Conservation (phyloP, 192 early-diverging fungal genomes). For the Jimgerdemannia flammicorona region DNA sequence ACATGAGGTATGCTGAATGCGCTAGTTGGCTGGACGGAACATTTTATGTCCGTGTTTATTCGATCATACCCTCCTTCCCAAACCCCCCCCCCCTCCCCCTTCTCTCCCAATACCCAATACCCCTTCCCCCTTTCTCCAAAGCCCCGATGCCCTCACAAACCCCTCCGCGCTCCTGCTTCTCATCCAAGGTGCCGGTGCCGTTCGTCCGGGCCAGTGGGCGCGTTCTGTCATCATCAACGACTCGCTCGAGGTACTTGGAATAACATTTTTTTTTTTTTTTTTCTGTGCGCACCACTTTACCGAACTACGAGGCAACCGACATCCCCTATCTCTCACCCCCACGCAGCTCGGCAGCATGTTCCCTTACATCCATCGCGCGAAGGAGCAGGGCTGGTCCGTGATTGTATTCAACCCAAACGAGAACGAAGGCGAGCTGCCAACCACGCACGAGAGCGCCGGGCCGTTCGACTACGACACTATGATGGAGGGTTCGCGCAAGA, state of each 20-base stretch:
- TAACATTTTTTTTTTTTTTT: not conserved
- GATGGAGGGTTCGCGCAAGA: not conserved
- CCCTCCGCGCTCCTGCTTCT: constrained; percentile 7
- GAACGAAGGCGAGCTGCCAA: constrained; percentile 6
- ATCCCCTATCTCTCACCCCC: not conserved
- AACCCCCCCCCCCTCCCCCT: too few species aligned
- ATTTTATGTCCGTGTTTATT: too few species aligned
- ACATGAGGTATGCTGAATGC: too few species aligned
- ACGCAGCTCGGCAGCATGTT: constrained; percentile 19
- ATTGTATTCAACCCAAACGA: constrained; percentile 25
- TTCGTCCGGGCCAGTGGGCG: constrained; percentile 31
- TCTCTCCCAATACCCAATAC: too few species aligned
- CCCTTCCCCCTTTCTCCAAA: too few species aligned
- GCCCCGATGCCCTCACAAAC: too few species aligned
- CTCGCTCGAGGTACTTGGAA: constrained; percentile 19
- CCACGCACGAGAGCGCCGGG: not conserved
- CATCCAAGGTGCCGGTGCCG: constrained; percentile 24
- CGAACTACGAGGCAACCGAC: not conserved
- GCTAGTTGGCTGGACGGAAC: too few species aligned
- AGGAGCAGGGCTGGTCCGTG: constrained; percentile 17
- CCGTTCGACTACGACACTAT: not conserved
- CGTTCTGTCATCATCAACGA: constrained; percentile 29
- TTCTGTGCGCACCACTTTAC: too few species aligned
- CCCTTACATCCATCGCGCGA: constrained; percentile 22
- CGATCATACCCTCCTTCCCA: too few species aligned